Evolutionary conservation across 2,329 filamentous ascomycete species (phyloP).

Genomic region (Elsinoe ampelina): DNA sequence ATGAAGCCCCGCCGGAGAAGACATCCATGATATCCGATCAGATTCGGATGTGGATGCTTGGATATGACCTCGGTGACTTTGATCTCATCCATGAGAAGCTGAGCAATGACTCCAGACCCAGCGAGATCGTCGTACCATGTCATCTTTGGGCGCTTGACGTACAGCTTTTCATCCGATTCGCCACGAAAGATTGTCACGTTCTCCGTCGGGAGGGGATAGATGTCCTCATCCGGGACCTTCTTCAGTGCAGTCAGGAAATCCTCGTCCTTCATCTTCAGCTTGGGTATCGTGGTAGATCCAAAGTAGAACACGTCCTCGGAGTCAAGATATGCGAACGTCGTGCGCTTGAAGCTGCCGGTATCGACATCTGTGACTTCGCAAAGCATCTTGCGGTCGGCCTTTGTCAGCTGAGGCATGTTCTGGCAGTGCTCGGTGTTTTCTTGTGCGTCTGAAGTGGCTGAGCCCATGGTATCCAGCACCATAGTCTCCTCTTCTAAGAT

Average conservation of each 20-base stretch:
- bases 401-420: background rate
- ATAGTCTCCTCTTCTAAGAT: no score
- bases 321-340: background rate
- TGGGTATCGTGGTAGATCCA: background rate
- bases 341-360: background rate
- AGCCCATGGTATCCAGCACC: no score
- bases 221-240: constrained; percentile 21
- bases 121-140: constrained; percentile 22
- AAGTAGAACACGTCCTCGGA: background rate
- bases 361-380: background rate
- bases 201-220: constrained; percentile 21
- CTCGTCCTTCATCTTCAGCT: constrained; percentile 19
- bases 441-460: no score
- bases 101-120: constrained; percentile 24
- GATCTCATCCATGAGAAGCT: constrained; percentile 23
- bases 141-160: constrained; percentile 27
- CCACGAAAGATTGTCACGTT: constrained; percentile 17
- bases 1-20: constrained; percentile 22
- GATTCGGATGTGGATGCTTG: constrained; percentile 23
- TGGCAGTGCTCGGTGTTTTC: no score
- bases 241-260: constrained; percentile 21
- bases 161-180: constrained; percentile 19
- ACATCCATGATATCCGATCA: constrained; percentile 25
- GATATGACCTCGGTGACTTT: constrained; percentile 21
- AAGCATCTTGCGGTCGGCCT: background rate